phyloP scores from a whole-genome alignment of 257 asterid genomes.

The Anisodus tanguticus region DNA sequence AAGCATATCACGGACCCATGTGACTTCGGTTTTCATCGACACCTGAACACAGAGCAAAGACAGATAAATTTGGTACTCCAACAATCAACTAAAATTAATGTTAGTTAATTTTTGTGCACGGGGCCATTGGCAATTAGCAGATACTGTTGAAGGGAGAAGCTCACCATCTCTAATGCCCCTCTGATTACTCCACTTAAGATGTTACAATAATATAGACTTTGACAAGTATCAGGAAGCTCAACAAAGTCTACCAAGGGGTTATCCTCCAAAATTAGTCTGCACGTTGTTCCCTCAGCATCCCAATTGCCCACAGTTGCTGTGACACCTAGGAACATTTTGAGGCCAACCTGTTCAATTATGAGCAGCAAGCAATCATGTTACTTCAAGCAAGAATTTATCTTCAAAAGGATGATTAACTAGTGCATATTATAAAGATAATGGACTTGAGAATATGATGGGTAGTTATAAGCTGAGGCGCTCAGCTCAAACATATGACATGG shows the following conservation, averaged over 20 bases:
- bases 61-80: constrained; percentile 1
- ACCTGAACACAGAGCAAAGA: constrained; percentile 51
- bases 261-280: constrained; percentile 92
- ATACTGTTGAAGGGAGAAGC: constrained; percentile 32
- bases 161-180: constrained; percentile 98
- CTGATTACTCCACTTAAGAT: constrained; percentile 88
- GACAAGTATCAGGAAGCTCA: constrained; percentile 97
- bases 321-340: constrained; percentile 90
- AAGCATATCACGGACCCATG: constrained; percentile 98
- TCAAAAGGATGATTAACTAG: neutral
- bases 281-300: constrained; percentile 92
- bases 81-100: neutral
- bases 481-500: neutral
- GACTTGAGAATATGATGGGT: neutral
- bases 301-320: constrained; percentile 82
- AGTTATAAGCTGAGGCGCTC: neutral
- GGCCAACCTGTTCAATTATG: constrained; percentile 65
- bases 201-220: constrained; percentile 93
- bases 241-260: constrained; percentile 97
- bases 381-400: neutral
- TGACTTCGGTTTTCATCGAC: constrained; percentile 93
- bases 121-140: neutral
- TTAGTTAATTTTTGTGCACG: too few species aligned
- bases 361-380: neutral
- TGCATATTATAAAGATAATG: neutral